Evolutionary conservation across 148 eudicot species (phyloP).

Genomic region (Rhododendron ferrugineum): DNA sequence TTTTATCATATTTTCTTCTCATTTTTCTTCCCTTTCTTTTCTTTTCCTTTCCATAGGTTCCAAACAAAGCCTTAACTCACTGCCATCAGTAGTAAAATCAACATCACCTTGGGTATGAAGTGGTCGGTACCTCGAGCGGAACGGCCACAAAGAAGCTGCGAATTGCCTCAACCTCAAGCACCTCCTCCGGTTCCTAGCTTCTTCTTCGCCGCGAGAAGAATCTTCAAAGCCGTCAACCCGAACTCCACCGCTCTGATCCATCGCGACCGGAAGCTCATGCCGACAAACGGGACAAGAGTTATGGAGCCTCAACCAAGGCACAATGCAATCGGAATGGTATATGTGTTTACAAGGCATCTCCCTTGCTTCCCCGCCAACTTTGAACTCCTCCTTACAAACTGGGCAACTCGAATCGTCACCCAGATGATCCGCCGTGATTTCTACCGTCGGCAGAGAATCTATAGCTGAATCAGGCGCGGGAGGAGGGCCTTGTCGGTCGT

Average conservation of each 20-base stretch:
- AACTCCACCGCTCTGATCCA: background rate
- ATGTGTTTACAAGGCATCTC: slow-evolving; percentile 76
- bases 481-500: slow-evolving; percentile 68
- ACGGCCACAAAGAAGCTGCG: slow-evolving; percentile 28
- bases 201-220: background rate
- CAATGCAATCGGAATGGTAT: slow-evolving; percentile 74
- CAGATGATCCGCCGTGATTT: slow-evolving; percentile 42
- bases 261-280: slow-evolving; percentile 29
- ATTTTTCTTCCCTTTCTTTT: no score
- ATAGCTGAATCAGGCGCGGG: slow-evolving; percentile 67
- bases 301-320: slow-evolving; percentile 88
- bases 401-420: slow-evolving; percentile 52
- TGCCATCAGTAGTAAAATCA: no score
- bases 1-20: no score
- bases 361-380: slow-evolving; percentile 60
- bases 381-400: slow-evolving; percentile 73
- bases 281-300: slow-evolving; percentile 93
- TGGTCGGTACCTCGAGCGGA: slow-evolving; percentile 29
- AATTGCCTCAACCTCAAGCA: slow-evolving; percentile 34
- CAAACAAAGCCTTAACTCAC: no score
- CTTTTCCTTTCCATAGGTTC: no score
- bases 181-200: slow-evolving; percentile 1
- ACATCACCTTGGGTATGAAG: background rate
- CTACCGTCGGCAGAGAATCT: slow-evolving; percentile 42
- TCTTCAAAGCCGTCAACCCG: background rate